These are phyloP conservation scores for Boletus patriciae DNA, from an alignment of 768 basidiomycete species.

Conservation along the genomic window DNA sequence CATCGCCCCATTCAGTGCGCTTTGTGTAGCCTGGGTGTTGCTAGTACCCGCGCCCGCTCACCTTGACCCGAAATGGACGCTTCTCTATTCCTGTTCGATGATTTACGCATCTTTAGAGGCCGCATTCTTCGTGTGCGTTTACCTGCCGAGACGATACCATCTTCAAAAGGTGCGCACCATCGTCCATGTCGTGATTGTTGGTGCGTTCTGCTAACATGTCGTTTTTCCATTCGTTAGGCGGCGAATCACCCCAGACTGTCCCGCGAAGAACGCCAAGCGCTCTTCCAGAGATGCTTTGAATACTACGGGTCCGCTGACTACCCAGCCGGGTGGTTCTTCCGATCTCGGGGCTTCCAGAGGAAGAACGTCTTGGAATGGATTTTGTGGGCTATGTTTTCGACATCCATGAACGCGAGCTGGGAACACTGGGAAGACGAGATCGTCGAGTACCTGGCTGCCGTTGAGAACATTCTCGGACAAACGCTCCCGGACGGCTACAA, in stretches of 20 bases:
- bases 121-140: slow-evolving; percentile 49
- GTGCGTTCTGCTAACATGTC: not conserved
- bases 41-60: not conserved
- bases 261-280: slow-evolving; percentile 41
- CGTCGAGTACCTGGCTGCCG: slow-evolving; percentile 41
- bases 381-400: slow-evolving; percentile 62
- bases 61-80: not conserved
- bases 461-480: slow-evolving; percentile 44
- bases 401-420: slow-evolving; percentile 30
- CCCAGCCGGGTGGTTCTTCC: slow-evolving; percentile 56
- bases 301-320: slow-evolving; percentile 24
- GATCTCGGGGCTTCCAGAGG: slow-evolving; percentile 34
- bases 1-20: slow-evolving; percentile 50
- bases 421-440: slow-evolving; percentile 53
- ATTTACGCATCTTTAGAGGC: slow-evolving; percentile 44
- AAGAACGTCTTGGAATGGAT: slow-evolving; percentile 61
- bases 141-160: slow-evolving; percentile 43
- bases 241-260: slow-evolving; percentile 40
- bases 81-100: slow-evolving; percentile 20
- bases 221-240: slow-evolving; percentile 25
- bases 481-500: slow-evolving; percentile 43
- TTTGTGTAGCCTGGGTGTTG: slow-evolving; percentile 34
- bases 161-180: slow-evolving; percentile 45
- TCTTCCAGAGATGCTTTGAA: slow-evolving; percentile 50
- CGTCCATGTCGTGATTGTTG: not conserved